Base-by-base conservation (phyloP, 2,329 filamentous ascomycete genomes). In the Ilyonectria mors-panacis region DNA sequence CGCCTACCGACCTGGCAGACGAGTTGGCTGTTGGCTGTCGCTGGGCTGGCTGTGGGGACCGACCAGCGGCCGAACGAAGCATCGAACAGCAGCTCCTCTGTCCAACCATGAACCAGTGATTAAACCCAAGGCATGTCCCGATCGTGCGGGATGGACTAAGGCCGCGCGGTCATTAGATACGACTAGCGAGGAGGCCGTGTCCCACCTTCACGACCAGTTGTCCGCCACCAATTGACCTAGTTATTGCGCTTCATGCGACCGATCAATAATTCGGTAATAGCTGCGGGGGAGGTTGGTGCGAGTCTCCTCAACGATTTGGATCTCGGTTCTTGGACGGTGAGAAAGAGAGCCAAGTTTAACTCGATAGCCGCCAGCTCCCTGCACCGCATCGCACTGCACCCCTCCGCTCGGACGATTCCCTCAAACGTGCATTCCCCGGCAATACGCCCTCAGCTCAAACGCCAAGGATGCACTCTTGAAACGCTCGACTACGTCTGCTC, bases 401-500 rank as follows among this genome's bases (percentile, higher is more conserved):
- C 17, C 28, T 19, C 28, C 59, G 45, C 51, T 63, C 47, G 42
- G 33, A 51, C 51, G 58, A 53, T 56, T 67, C 45, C 63, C 64
- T 47, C 48, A 44, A 37, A 15, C 26, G 26, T 64, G 39, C 62
- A 55, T 71, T 72, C 71, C 68, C 59, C 69, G 68, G 68, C 68
- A 62, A 71, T 71, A 35, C 51, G 56, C 47, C 56, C 51, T 57
- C 68, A 66, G 58, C 66, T 69, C 63, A 66, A 70, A 67, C 57
- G 65, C 64, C 69, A 71, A 71, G 70, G 61, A 63, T 59, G 59
- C 63, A 28, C 53, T 48, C 66, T 69, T 74, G 66, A 74, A 74
- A 74, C 72, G 66, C 50, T 51, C 50, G 51, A 67, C 65, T 44
- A 35, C 72, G 72, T 72, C 69, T 68, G 66, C 45, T 45, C 58